Conservation (phyloP, 2,329 filamentous ascomycete species). For the Alternaria sp. region DNA sequence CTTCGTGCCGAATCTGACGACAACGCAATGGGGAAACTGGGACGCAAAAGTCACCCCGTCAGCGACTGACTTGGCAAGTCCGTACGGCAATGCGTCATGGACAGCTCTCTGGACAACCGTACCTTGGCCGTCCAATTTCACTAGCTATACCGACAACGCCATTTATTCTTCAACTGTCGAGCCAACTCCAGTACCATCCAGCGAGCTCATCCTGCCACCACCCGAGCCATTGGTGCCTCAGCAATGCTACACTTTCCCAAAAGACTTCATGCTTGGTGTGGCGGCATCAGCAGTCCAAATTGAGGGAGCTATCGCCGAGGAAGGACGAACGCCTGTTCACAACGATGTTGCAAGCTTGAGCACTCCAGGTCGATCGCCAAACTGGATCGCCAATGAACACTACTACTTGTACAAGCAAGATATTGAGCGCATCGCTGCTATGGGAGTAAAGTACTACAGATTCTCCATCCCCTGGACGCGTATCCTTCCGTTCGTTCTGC, state of each 20-base stretch:
- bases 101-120: conserved; percentile 49
- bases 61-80: conserved; percentile 46
- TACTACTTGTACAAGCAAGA: conserved; percentile 67
- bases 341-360: conserved; percentile 27
- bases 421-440: conserved; percentile 61
- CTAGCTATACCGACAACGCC: conserved; percentile 25
- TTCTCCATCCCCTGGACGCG: conserved; percentile 64
- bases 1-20: conserved; percentile 48
- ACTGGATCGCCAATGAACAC: conserved; percentile 57
- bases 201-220: conserved; percentile 65
- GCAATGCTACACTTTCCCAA: conserved; percentile 61
- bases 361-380: conserved; percentile 15
- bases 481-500: conserved; percentile 62
- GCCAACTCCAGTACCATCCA: conserved; percentile 64
- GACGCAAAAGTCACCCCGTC: conserved; percentile 46
- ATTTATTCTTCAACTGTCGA: conserved; percentile 63
- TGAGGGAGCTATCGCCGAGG: conserved; percentile 44
- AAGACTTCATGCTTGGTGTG: conserved; percentile 54
- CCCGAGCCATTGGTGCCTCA: conserved; percentile 60
- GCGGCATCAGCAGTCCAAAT: conserved; percentile 41
- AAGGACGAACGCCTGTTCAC: conserved; percentile 37
- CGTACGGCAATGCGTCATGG: conserved; percentile 54
- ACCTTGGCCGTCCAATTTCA: conserved; percentile 47
- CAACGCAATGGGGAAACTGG: conserved; percentile 56
- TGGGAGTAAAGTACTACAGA: conserved; percentile 63